Conservation (phyloP, 2,329 filamentous ascomycete genomes). For the Botrytis fabae region DNA sequence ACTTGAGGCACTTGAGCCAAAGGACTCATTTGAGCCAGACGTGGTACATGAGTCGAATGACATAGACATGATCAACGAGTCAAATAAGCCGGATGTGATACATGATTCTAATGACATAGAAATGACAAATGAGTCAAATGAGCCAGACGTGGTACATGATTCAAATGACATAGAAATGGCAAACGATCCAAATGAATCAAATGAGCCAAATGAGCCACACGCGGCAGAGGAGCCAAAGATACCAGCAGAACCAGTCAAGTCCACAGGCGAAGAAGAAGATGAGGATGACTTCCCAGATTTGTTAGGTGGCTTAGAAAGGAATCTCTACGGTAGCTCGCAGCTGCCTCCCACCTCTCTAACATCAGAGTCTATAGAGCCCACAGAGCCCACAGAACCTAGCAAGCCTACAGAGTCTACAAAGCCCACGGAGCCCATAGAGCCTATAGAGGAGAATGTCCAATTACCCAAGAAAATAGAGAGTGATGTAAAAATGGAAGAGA, state of each 20-base stretch:
- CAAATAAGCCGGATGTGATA: neutral
- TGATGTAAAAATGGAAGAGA: neutral
- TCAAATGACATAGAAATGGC: neutral
- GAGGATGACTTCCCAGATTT: constrained; percentile 36
- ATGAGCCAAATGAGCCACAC: neutral
- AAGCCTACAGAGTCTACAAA: neutral
- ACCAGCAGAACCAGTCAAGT: neutral
- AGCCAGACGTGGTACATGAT: neutral
- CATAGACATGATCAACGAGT: neutral
- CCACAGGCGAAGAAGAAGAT: constrained; percentile 25
- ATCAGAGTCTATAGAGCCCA: neutral
- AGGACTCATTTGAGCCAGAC: neutral
- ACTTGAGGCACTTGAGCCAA: neutral
- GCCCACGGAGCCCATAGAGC: neutral
- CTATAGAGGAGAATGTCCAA: neutral
- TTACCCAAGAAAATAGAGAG: neutral
- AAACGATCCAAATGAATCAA: neutral
- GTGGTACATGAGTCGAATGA: neutral
- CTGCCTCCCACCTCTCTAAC: neutral
- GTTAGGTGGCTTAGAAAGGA: constrained; percentile 36
- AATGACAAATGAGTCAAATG: neutral
- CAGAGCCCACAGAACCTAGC: neutral
- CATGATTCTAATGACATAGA: neutral
- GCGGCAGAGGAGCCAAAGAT: neutral
- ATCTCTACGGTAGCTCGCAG: constrained; percentile 24